These are phyloP conservation scores for Immersiella caudata DNA, from an alignment of 495 filamentous ascomycete species.

Conservation along the genomic window DNA sequence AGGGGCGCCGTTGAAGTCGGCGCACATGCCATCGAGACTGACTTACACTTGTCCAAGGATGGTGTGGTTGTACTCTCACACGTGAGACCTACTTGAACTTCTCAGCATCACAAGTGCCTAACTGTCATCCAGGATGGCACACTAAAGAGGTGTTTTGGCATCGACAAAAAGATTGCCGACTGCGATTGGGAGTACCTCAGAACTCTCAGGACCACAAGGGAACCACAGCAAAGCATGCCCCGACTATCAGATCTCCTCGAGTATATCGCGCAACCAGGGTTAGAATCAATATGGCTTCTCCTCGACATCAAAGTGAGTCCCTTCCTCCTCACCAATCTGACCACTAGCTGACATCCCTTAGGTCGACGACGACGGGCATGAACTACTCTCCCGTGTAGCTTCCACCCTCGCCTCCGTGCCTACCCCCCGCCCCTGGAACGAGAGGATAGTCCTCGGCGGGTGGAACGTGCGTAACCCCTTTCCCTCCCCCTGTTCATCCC, in stretches of 20 bases:
- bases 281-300: conserved; percentile 74
- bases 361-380: conserved; percentile 68
- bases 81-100: conserved; percentile 48
- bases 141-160: conserved; percentile 79
- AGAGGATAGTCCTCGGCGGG: conserved; percentile 74
- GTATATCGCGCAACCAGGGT: conserved; percentile 62
- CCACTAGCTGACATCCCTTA: conserved; percentile 22
- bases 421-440: conserved; percentile 61
- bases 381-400: conserved; percentile 67
- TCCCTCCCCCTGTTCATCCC: neutral
- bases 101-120: neutral
- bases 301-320: conserved; percentile 80
- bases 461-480: conserved; percentile 66
- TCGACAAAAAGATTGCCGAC: conserved; percentile 68
- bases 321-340: neutral
- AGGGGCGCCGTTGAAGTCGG: conserved; percentile 69
- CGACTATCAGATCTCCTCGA: conserved; percentile 74
- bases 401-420: conserved; percentile 60
- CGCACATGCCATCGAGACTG: conserved; percentile 82
- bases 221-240: conserved; percentile 72
- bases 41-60: conserved; percentile 81
- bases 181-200: conserved; percentile 74
- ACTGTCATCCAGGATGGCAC: conserved; percentile 63
- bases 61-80: conserved; percentile 83
- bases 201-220: conserved; percentile 64